Evolutionary conservation across 1,284 basidiomycete species (phyloP), one percentile per base, ranked within the genome.

Genomic region (Vanrija humicola): DNA sequence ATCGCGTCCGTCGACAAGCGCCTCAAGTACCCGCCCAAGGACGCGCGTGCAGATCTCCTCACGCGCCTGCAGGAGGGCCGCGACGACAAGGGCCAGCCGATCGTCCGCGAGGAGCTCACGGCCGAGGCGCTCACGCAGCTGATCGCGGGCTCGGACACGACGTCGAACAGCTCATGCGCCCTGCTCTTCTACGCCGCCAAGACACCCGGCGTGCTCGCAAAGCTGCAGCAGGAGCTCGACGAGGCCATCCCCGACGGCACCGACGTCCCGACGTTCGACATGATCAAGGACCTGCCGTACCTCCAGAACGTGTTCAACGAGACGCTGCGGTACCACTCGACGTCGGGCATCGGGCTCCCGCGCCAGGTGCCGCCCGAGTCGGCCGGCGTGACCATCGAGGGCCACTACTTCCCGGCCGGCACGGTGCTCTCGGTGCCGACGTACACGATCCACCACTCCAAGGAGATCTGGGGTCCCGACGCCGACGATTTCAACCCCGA

Each of bases 51-150:
- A 18, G 91, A 95, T 72, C 78, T 95, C 48, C 78, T 95, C 43
- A 84, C 85, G 64, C 89, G 89, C 71, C 79, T 95, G 15, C 86
- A 89, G 70, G 78, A 82, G 48, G 89, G 85, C 26, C 83, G 83
- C 64, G 91, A 94, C 69, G 84, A 86, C 51, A 81, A 86, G 21
- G 90, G 90, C 15, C 83, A 84, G 67, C 55, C 59, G 28, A 57
- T 61, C 28, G 50, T 39, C 44, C 59, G 55, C 55, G 55, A 61
- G 59, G 90, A 94, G 70, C 78, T 94, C 58, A 94, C 89, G 2
- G 90, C 89, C 1, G 90, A 94, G 76, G 89, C 87, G 19, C 77
- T 89, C 42, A 92, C 89, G 2, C 86, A 92, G 62, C 81, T 93
- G 19, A 90, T 93, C 62, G 90, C 89, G 28, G 89, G 88, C 3